A percentile compares a stretch with the other conserved stretches of the same genome.
These are phyloP conservation scores for Artomyces pyxidatus DNA, from an alignment of 768 basidiomycete species.

Conservation along the genomic window DNA sequence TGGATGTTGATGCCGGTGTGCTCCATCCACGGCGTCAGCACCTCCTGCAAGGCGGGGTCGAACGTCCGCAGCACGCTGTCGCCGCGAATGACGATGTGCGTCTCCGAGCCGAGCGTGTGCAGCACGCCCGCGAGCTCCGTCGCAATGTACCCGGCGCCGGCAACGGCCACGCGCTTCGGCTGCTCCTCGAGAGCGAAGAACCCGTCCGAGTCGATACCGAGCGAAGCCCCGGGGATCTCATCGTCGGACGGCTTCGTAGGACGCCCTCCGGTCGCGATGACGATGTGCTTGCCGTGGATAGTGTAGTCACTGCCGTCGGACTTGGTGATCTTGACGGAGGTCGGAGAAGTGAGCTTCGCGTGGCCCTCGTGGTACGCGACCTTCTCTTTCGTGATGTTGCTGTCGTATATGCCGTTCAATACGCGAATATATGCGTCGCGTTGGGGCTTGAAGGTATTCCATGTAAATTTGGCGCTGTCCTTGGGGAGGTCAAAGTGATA, in stretches of 20 bases:
- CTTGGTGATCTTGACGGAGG: slow-evolving; percentile 63
- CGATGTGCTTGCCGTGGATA: slow-evolving; percentile 69
- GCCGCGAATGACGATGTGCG: slow-evolving; percentile 84
- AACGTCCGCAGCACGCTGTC: slow-evolving; percentile 91
- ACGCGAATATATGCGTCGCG: slow-evolving; percentile 91
- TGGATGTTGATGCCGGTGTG: slow-evolving; percentile 90
- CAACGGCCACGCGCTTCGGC: slow-evolving; percentile 87
- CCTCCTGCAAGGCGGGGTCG: slow-evolving; percentile 79
- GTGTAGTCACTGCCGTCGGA: slow-evolving; percentile 63
- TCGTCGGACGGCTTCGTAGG: slow-evolving; percentile 75
- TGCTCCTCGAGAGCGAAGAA: slow-evolving; percentile 91
- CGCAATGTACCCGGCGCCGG: slow-evolving; percentile 97
- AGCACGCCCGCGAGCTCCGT: slow-evolving; percentile 95
- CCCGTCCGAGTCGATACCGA: slow-evolving; percentile 90
- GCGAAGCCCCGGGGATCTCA: slow-evolving; percentile 79
- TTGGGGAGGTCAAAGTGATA: slow-evolving; percentile 53
- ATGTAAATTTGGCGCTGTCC: slow-evolving; percentile 59
- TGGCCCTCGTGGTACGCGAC: slow-evolving; percentile 82
- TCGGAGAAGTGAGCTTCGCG: slow-evolving; percentile 63
- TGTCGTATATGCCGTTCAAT: slow-evolving; percentile 88
- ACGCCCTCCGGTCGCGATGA: slow-evolving; percentile 79
- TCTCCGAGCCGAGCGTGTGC: slow-evolving; percentile 84
- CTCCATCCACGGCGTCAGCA: slow-evolving; percentile 86
- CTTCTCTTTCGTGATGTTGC: slow-evolving; percentile 77
- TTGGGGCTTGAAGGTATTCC: slow-evolving; percentile 86